Conservation (phyloP, 108 stramenopile species). For the Discostella stelligeroides region DNA sequence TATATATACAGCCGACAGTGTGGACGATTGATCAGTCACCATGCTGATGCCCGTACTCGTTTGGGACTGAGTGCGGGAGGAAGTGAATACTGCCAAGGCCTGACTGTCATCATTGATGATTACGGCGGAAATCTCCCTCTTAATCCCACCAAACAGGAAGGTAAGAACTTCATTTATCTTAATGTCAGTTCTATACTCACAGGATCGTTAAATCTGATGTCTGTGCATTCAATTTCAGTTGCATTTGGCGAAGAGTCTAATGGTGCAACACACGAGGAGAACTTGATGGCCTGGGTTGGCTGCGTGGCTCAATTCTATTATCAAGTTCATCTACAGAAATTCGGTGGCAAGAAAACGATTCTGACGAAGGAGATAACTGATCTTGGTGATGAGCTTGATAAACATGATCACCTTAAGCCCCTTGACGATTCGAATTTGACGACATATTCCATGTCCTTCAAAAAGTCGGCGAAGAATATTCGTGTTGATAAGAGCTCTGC, state of each 20-base stretch:
- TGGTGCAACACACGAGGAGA: constrained; percentile 37
- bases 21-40: constrained; percentile 56
- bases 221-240: constrained; percentile 6
- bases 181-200: not conserved
- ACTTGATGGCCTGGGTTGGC: constrained; percentile 49
- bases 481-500: constrained; percentile 7
- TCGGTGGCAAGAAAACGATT: constrained; percentile 5
- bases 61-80: constrained; percentile 47
- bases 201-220: not conserved
- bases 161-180: constrained; percentile 36
- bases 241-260: constrained; percentile 43
- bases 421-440: constrained; percentile 3
- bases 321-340: constrained; percentile 32
- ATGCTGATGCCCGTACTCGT: constrained; percentile 50
- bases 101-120: constrained; percentile 73
- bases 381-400: constrained; percentile 4
- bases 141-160: constrained; percentile 68
- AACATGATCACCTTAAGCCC: not conserved
- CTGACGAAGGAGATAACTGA: constrained; percentile 11
- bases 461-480: not conserved
- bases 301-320: constrained; percentile 43
- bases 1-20: constrained; percentile 61
- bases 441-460: not conserved
- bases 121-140: constrained; percentile 56
- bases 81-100: constrained; percentile 58